These are phyloP conservation scores for Capsicum rhomboideum DNA, from an alignment of 257 asterid genomes.

Conservation along the genomic window DNA sequence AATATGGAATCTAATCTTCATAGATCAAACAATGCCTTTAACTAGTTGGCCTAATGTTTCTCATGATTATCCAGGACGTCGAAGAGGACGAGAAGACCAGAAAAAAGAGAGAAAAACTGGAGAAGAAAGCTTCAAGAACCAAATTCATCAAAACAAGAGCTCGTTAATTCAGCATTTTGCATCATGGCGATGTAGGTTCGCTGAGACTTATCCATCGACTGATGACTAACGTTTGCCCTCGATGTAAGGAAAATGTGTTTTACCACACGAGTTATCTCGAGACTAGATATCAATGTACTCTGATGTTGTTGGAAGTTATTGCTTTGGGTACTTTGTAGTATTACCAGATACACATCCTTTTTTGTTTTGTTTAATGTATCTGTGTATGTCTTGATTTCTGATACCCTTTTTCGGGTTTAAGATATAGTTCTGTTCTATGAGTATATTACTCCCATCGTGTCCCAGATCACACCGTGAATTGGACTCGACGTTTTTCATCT, in stretches of 20 bases:
- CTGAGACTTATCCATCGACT: not conserved
- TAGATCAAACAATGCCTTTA: not conserved
- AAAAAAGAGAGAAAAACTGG: constrained; percentile 90
- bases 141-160: constrained; percentile 63
- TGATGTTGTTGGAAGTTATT: not conserved
- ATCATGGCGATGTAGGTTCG: not conserved
- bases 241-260: not conserved
- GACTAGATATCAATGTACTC: not conserved
- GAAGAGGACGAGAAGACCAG: constrained; percentile 89
- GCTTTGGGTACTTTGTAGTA: not conserved
- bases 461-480: not conserved
- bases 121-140: constrained; percentile 79
- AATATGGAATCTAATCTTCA: not conserved
- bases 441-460: not conserved
- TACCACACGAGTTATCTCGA: not conserved
- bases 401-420: not conserved
- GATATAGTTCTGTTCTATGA: not conserved
- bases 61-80: constrained; percentile 37
- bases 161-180: constrained; percentile 19
- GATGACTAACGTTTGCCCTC: not conserved
- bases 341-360: not conserved
- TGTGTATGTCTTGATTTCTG: not conserved
- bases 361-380: not conserved
- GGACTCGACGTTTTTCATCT: not conserved
- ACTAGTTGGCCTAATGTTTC: not conserved